These are phyloP conservation scores for Tetrapisispora taiwanensis DNA, from an alignment of 805 yeast species.

Conservation along the genomic window DNA sequence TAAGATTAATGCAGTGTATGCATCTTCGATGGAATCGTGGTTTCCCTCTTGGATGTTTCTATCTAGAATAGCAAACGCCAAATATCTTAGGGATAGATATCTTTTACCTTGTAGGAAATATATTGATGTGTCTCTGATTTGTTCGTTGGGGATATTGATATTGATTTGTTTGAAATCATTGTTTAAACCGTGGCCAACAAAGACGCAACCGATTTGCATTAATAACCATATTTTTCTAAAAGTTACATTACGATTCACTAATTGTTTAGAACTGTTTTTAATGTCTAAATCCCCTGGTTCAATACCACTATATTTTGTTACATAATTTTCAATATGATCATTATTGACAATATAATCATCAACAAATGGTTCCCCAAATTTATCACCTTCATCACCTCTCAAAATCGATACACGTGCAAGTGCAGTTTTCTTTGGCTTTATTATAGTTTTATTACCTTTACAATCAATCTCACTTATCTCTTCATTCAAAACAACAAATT, in stretches of 20 bases:
- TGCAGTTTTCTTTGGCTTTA: conserved; percentile 66
- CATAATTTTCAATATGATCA: conserved; percentile 66
- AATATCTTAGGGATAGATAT: conserved; percentile 70
- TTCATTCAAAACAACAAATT: conserved; percentile 73
- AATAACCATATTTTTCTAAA: conserved; percentile 86
- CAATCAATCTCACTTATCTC: conserved; percentile 72
- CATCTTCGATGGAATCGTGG: conserved; percentile 97
- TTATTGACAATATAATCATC: conserved; percentile 84
- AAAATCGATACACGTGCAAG: conserved; percentile 85
- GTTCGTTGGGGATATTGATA: conserved; percentile 72
- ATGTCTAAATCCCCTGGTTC: conserved; percentile 85
- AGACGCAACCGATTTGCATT: conserved; percentile 77
- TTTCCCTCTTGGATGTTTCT: conserved; percentile 81
- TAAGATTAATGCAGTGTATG: conserved; percentile 69
- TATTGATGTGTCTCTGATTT: conserved; percentile 83
- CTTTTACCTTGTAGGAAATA: conserved; percentile 71
- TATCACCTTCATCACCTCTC: conserved; percentile 56
- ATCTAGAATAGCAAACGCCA: conserved; percentile 68
- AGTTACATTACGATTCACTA: conserved; percentile 74
- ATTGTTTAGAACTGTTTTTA: conserved; percentile 45
- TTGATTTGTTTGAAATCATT: conserved; percentile 93
- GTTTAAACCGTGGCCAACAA: conserved; percentile 88
- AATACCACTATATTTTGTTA: conserved; percentile 90
- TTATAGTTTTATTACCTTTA: conserved; percentile 56
- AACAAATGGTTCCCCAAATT: conserved; percentile 68